Percentiles rank a stretch among this genome's conserved stretches.
These are phyloP conservation scores for Chlamydomonas reinhardtii DNA, from an alignment of 163 green algal genomes.

Conservation along the genomic window DNA sequence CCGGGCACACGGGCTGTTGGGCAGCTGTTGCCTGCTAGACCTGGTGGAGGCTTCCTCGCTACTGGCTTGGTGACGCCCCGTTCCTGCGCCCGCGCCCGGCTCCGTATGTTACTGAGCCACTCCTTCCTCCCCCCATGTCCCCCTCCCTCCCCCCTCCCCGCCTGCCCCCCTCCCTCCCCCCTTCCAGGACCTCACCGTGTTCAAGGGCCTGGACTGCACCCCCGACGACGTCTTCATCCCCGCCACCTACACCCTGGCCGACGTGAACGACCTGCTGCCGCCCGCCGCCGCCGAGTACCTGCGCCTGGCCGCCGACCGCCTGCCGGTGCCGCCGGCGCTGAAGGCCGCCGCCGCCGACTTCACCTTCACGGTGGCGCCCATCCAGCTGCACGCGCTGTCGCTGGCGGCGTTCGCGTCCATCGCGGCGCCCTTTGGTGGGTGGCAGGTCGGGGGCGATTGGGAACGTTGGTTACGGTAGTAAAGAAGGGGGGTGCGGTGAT, in stretches of 20 bases:
- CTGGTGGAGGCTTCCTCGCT: too few species aligned
- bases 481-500: too few species aligned
- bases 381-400: slow-evolving; percentile 84
- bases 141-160: neutral
- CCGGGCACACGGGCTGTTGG: too few species aligned
- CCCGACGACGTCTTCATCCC: slow-evolving; percentile 72
- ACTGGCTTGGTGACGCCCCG: too few species aligned
- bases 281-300: slow-evolving; percentile 32
- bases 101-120: too few species aligned
- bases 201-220: slow-evolving; percentile 79
- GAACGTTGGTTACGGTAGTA: too few species aligned
- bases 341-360: slow-evolving; percentile 11
- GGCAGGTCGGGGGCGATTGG: too few species aligned
- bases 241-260: slow-evolving; percentile 57
- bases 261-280: slow-evolving; percentile 12
- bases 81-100: too few species aligned
- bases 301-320: neutral
- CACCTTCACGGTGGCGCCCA: slow-evolving; percentile 52
- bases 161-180: neutral
- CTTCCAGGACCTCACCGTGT: slow-evolving; percentile 87
- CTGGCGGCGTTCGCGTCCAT: slow-evolving; percentile 95
- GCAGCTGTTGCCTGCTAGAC: too few species aligned
- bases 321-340: slow-evolving; percentile 43
- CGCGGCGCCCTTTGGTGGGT: slow-evolving; percentile 95
- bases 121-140: too few species aligned